These are phyloP conservation scores for Striga asiatica DNA, from an alignment of 257 asterid species.

Conservation along the genomic window DNA sequence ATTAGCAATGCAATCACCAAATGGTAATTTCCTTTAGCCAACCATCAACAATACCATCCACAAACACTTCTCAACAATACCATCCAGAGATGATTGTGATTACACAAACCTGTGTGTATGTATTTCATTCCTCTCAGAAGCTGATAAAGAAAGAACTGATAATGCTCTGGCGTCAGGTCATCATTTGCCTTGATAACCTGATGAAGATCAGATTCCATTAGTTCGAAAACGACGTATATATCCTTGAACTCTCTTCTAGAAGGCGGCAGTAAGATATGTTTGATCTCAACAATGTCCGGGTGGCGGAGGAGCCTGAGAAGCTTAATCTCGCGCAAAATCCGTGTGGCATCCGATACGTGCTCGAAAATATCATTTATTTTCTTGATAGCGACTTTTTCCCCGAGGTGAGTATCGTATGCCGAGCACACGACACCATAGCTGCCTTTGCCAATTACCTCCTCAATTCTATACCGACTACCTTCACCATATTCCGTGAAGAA, in stretches of 20 bases:
- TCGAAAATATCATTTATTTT: constrained; percentile 91
- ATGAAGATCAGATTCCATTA: constrained; percentile 94
- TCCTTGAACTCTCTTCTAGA: constrained; percentile 93
- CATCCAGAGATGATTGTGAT: too few species aligned
- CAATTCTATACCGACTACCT: constrained; percentile 82
- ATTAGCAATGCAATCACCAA: too few species aligned
- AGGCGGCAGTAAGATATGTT: constrained; percentile 88
- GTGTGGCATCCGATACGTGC: constrained; percentile 94
- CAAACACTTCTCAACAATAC: too few species aligned
- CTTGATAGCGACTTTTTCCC: constrained; percentile 91
- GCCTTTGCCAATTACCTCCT: constrained; percentile 96
- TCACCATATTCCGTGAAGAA: constrained; percentile 97
- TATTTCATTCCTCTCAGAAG: constrained; percentile 61
- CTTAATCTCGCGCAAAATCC: constrained; percentile 90
- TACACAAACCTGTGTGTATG: constrained; percentile 43
- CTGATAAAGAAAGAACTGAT: constrained; percentile 53
- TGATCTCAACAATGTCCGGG: constrained; percentile 92
- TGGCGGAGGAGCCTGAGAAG: constrained; percentile 95
- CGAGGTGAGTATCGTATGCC: constrained; percentile 78
- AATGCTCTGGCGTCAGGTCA: constrained; percentile 53
- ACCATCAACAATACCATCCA: too few species aligned
- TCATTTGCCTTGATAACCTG: constrained; percentile 81
- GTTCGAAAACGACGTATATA: constrained; percentile 86
- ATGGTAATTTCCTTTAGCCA: neutral
- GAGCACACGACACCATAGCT: constrained; percentile 98